A percentile compares a stretch with the other conserved stretches of the same genome.
These are phyloP conservation scores for Tympanopsis confertula DNA, from an alignment of 2,329 filamentous ascomycete genomes.

Conservation along the genomic window DNA sequence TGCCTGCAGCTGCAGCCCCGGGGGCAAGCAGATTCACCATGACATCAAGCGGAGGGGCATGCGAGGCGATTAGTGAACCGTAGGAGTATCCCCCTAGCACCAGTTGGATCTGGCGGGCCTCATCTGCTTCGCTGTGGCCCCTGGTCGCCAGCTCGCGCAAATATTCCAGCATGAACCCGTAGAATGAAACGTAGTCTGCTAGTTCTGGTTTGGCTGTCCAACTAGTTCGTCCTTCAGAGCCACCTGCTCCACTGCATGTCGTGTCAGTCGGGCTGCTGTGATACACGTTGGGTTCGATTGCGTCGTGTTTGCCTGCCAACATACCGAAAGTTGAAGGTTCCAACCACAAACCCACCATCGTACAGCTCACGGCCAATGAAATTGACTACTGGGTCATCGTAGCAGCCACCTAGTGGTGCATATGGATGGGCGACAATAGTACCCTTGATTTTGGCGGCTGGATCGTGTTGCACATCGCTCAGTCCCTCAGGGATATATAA, in stretches of 20 bases:
- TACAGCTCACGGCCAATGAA: constrained; percentile 53
- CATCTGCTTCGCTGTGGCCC: too few species aligned
- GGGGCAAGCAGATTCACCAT: constrained; percentile 49
- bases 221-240: constrained; percentile 66
- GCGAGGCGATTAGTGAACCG: constrained; percentile 69
- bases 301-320: too few species aligned
- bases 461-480: too few species aligned
- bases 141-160: constrained; percentile 49
- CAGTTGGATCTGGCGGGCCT: constrained; percentile 20
- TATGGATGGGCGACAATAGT: constrained; percentile 83
- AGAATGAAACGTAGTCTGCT: constrained; percentile 70
- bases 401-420: constrained; percentile 73
- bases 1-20: too few species aligned
- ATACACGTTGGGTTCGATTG: too few species aligned
- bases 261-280: neutral
- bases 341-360: constrained; percentile 62
- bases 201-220: constrained; percentile 78
- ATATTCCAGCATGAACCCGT: constrained; percentile 71
- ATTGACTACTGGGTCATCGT: constrained; percentile 72
- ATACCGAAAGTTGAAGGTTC: constrained; percentile 85
- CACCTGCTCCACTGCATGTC: constrained; percentile 56
- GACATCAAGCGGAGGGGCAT: constrained; percentile 50
- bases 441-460: constrained; percentile 13
- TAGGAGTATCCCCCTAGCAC: constrained; percentile 81
- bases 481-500: constrained; percentile 75